Base-by-base conservation (phyloP, 176 grass and related monocot species). In the Areca catechu region DNA sequence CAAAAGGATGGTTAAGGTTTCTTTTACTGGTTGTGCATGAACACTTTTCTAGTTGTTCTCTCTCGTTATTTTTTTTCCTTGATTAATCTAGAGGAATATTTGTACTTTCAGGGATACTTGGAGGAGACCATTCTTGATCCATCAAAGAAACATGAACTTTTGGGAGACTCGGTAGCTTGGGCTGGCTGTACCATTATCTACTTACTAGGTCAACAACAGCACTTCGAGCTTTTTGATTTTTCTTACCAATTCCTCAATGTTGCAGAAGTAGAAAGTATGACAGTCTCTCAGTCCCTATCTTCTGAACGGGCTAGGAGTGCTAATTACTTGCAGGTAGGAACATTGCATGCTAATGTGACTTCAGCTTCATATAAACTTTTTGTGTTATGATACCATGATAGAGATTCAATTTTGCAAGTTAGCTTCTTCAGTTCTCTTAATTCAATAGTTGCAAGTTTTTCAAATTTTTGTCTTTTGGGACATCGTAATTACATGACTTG, bases 151-250 rank as follows among this genome's bases (percentile, higher is more conserved):
- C 73, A 79, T 21, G 92, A 97, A 77, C 62, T 78, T 23, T 54
- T 91, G 50, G 92, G 92, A 18, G 92, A 97, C 61, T 91, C 92
- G 69, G 92, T 97, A 52, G 92, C 92, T 22, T 97, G 92, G 92
- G 92, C 92, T 72, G 84, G 86, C 14, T 97, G 92, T 79, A 91
- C 92, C 2, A 88, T 91, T 30, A 91, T 97, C 79, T 97, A 97
- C 66, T 91, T 97, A 16, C 81, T 97, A 24, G 86, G 92, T 63
- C 92, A 97, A 66, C 92, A 97, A 60, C 83, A 91, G 24, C 92
- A 97, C 62, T 97, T 91, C 22, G 92, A 97, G 83, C 83, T 97
- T 24, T 97, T 97, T 21, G 92, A 97, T 73, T 97, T 91, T 65
- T 97, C 86, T 48, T 91, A 85, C 53, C 92, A 97, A 65, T 85